These are phyloP conservation scores for Xylaria scruposa DNA, from an alignment of 495 filamentous ascomycete genomes.

Conservation along the genomic window DNA sequence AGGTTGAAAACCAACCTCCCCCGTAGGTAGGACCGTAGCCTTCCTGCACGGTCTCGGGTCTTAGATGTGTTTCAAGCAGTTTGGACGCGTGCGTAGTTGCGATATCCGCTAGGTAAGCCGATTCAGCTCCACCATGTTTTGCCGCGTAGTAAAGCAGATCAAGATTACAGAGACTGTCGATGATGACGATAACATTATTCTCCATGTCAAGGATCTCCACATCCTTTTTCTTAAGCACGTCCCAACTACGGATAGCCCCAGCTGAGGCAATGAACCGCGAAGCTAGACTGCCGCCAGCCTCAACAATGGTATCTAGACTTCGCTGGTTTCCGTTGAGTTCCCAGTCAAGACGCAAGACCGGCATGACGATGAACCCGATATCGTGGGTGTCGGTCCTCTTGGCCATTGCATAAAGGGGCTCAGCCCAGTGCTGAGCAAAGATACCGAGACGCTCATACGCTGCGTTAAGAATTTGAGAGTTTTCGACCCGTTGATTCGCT, in stretches of 20 bases:
- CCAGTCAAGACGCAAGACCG: not conserved
- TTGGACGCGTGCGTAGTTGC: not conserved
- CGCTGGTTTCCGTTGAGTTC: not conserved
- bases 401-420: not conserved
- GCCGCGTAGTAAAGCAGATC: not conserved
- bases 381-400: not conserved
- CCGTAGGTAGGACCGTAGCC: not conserved
- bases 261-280: not conserved
- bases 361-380: not conserved
- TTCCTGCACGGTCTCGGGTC: not conserved
- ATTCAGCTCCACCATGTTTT: not conserved
- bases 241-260: not conserved
- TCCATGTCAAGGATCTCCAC: not conserved
- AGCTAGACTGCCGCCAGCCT: not conserved
- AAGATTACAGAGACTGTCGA: not conserved
- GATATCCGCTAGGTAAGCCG: not conserved
- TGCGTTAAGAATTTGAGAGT: not conserved
- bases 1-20: constrained; percentile 3
- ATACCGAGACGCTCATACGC: not conserved
- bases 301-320: not conserved
- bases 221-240: not conserved
- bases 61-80: not conserved
- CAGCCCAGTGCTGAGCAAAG: not conserved
- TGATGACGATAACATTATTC: not conserved
- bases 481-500: not conserved